Percentiles rank a stretch among this genome's conserved stretches.
phyloP scores from a whole-genome alignment of 192 early-diverging fungal genomes.

The Irineochytrium annulatum region DNA sequence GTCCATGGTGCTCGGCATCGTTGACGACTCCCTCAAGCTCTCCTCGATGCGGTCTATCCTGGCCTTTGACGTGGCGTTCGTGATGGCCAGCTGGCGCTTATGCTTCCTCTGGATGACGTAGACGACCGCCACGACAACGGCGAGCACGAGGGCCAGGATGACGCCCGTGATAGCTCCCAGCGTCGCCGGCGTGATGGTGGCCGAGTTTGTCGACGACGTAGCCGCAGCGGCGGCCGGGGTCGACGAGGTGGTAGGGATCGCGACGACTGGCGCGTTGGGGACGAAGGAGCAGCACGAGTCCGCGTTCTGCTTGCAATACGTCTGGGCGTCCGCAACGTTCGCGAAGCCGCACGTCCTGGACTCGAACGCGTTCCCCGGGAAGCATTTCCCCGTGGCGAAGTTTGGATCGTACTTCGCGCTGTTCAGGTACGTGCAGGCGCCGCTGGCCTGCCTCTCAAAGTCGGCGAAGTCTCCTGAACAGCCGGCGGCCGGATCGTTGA shows the following conservation, averaged over 20 bases:
- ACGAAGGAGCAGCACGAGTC: not conserved
- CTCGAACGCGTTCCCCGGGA: not conserved
- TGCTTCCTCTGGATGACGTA: not conserved
- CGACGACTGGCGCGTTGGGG: no score
- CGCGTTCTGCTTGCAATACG: not conserved
- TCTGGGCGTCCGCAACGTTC: not conserved
- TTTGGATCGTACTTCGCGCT: no score
- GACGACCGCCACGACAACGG: not conserved
- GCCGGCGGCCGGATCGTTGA: no score
- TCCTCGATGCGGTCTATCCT: constrained; percentile 1
- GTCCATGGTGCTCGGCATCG: no score
- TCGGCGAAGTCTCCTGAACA: no score
- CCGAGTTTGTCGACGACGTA: not conserved
- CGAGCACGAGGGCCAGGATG: not conserved
- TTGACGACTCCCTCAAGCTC: no score
- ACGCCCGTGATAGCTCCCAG: not conserved
- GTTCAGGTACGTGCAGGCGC: no score
- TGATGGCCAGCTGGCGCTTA: not conserved
- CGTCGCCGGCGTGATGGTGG: not conserved
- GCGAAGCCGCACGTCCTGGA: not conserved
- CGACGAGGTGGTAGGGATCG: not conserved
- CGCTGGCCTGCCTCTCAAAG: no score
- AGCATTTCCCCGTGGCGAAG: no score
- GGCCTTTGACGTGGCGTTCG: not conserved
- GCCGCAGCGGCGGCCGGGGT: not conserved